phyloP scores from a whole-genome alignment of 495 filamentous ascomycete genomes.

The Neurospora sublineolata region DNA sequence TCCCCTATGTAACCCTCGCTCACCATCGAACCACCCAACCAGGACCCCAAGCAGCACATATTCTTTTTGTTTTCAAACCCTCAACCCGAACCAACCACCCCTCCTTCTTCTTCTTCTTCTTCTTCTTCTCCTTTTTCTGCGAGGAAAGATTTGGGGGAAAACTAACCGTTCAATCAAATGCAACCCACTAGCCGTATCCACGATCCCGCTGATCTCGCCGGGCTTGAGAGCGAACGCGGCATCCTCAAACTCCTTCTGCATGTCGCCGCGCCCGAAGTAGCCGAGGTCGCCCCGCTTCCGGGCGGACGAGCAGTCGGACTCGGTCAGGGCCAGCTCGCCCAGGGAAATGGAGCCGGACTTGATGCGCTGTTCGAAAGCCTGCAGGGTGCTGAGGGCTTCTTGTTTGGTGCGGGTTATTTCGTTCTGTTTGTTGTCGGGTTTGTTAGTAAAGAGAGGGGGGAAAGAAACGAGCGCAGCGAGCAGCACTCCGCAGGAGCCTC shows the following conservation, averaged over 20 bases:
- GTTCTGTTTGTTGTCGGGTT: too few relatives aligned
- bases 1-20: too few relatives aligned
- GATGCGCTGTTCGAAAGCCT: constrained; percentile 62
- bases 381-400: constrained; percentile 68
- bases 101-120: neutral
- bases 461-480: neutral
- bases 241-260: constrained; percentile 99
- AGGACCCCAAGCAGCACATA: neutral
- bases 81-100: neutral
- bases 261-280: constrained; percentile 84
- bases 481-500: neutral
- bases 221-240: constrained; percentile 78
- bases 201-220: constrained; percentile 71
- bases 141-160: neutral
- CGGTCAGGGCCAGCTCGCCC: constrained; percentile 70
- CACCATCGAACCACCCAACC: neutral
- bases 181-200: constrained; percentile 87
- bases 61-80: too few relatives aligned
- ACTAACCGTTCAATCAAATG: constrained; percentile 90
- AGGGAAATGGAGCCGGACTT: constrained; percentile 52
- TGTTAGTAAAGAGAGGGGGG: too few relatives aligned
- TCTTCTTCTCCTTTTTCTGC: neutral
- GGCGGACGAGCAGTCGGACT: constrained; percentile 91
- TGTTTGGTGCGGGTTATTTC: constrained; percentile 79
- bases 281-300: constrained; percentile 91